Conservation (phyloP, 441 rosid species). For the Corymbia citriodora region DNA sequence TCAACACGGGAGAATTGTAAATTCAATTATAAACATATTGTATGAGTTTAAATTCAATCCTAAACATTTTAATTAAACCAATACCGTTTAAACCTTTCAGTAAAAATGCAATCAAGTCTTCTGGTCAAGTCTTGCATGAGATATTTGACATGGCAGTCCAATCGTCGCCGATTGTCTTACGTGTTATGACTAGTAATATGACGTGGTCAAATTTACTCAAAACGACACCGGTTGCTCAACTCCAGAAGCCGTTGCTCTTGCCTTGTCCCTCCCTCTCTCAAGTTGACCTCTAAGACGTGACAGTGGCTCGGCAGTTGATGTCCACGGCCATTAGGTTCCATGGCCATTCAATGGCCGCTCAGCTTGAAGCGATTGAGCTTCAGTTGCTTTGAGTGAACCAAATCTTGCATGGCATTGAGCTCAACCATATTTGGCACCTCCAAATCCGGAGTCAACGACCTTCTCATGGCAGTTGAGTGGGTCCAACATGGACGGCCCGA, state of each 20-base stretch:
- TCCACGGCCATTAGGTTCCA: no score
- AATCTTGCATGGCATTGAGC: not conserved
- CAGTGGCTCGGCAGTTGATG: not conserved
- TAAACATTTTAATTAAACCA: not conserved
- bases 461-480: not conserved
- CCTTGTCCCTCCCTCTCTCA: not conserved
- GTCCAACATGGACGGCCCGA: not conserved
- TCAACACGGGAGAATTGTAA: not conserved
- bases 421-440: not conserved
- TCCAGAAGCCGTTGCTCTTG: not conserved
- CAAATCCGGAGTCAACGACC: not conserved
- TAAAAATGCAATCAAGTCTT: not conserved
- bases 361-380: not conserved
- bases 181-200: rapidly evolving
- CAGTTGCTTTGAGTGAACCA: not conserved
- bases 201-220: not conserved
- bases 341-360: not conserved
- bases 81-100: not conserved
- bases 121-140: not conserved
- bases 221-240: not conserved
- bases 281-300: not conserved
- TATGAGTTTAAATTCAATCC: not conserved
- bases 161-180: rapidly evolving
- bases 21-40: not conserved
- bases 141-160: not conserved